phyloP scores from a whole-genome alignment of 169 alveolate genomes.

The Ichthyophthirius multifiliis region DNA sequence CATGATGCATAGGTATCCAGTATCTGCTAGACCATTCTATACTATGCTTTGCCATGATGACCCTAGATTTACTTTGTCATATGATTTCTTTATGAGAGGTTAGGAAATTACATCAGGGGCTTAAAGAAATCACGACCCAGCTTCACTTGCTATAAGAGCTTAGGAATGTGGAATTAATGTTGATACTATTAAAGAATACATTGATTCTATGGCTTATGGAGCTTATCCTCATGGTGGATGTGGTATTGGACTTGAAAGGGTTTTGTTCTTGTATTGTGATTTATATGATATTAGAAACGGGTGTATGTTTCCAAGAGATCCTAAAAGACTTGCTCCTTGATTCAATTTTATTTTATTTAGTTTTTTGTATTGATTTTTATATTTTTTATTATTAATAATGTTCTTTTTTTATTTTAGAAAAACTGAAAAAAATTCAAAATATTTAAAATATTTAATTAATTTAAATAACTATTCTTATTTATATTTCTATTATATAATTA shows the following conservation, averaged over 20 bases:
- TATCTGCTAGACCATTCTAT: conserved; percentile 97
- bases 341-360: not conserved
- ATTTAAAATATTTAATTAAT: too few relatives aligned
- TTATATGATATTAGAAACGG: conserved; percentile 96
- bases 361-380: not conserved
- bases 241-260: conserved; percentile 99
- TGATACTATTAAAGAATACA: conserved; percentile 89
- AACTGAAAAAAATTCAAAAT: too few relatives aligned
- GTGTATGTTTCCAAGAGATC: conserved; percentile 99
- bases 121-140: conserved; percentile 98
- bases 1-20: conserved; percentile 96
- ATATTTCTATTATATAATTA: too few relatives aligned
- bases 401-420: too few relatives aligned
- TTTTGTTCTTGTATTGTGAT: conserved; percentile 95
- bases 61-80: conserved; percentile 89
- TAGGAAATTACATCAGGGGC: conserved; percentile 99
- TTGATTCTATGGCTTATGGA: conserved; percentile 91
- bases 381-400: too few relatives aligned
- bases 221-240: conserved; percentile 99
- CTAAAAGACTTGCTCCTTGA: conserved; percentile 96
- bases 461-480: too few relatives aligned
- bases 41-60: conserved; percentile 96
- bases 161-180: conserved; percentile 86
- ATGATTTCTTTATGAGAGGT: conserved; percentile 99
- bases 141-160: conserved; percentile 81